A percentile compares a stretch with the other conserved stretches of the same genome.
phyloP scores from a whole-genome alignment of 1,284 basidiomycete genomes.

The Anthracocystis panici-leucophaei region DNA sequence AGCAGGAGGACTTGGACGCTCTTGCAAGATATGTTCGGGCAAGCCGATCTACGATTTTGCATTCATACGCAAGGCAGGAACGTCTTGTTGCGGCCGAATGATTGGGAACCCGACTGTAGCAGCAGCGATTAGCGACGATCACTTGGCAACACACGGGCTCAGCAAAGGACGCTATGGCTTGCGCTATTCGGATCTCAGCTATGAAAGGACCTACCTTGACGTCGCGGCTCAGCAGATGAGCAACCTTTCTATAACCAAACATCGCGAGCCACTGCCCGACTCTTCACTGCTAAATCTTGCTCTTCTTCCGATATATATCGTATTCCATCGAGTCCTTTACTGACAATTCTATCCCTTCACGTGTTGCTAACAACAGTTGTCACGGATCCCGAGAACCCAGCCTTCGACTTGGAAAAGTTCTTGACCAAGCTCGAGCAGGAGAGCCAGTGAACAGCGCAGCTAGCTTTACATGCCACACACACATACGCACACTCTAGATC shows the following conservation, averaged over 20 bases:
- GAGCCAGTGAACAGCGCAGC: slow-evolving; percentile 24
- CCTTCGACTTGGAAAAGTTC: slow-evolving; percentile 95
- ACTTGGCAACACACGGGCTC: neutral
- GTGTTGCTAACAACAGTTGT: slow-evolving; percentile 74
- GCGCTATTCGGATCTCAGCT: no score
- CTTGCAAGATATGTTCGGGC: neutral
- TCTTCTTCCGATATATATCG: neutral
- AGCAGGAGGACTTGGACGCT: neutral
- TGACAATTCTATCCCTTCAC: slow-evolving; percentile 17
- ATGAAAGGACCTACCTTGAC: no score
- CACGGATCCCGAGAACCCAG: slow-evolving; percentile 92
- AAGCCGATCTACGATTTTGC: neutral
- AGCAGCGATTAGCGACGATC: neutral
- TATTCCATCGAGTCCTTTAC: neutral
- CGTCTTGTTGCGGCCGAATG: neutral
- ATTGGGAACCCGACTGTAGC: neutral
- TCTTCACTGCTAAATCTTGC: slow-evolving; percentile 1
- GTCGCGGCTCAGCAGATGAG: no score
- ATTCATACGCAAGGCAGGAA: no score
- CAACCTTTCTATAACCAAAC: no score
- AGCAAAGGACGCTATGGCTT: no score
- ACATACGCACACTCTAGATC: slow-evolving; percentile 23
- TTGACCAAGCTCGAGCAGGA: slow-evolving; percentile 71
- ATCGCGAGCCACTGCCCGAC: neutral
- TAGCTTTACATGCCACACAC: neutral